These are phyloP conservation scores for Podaxis sp. DNA, from an alignment of 768 basidiomycete genomes.

Conservation along the genomic window DNA sequence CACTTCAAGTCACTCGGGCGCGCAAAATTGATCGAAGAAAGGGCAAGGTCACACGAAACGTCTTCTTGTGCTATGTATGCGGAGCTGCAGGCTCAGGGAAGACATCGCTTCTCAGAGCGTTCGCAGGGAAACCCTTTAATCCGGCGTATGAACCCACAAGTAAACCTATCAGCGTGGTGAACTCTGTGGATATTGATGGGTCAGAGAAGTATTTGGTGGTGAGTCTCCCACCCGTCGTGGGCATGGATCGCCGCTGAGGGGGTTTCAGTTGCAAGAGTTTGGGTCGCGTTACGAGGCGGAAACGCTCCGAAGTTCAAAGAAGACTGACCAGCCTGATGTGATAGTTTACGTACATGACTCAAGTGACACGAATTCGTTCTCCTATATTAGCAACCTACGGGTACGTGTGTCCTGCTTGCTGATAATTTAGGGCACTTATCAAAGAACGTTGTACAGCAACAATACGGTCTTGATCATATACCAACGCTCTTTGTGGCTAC, in stretches of 20 bases:
- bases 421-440: neutral
- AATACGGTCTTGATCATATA: conserved; percentile 93
- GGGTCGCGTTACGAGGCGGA: conserved; percentile 95
- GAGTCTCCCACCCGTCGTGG: conserved; percentile 33
- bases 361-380: conserved; percentile 98
- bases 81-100: conserved; percentile 97
- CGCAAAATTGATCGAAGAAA: conserved; percentile 84
- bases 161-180: conserved; percentile 89
- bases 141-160: conserved; percentile 85
- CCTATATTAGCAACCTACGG: conserved; percentile 94
- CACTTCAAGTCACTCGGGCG: conserved; percentile 81
- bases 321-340: conserved; percentile 90
- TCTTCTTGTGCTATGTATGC: conserved; percentile 91
- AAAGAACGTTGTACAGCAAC: conserved; percentile 63
- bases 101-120: conserved; percentile 81
- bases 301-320: conserved; percentile 83
- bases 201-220: conserved; percentile 97
- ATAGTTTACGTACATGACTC: conserved; percentile 97
- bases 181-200: conserved; percentile 91
- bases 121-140: conserved; percentile 79
- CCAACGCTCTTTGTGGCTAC: conserved; percentile 98
- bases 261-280: conserved; percentile 87
- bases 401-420: conserved; percentile 39
- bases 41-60: conserved; percentile 86
- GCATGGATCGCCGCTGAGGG: neutral